Evolutionary conservation across 1,139 yeast species (phyloP).

Genomic region (Taiozyma onychis): DNA sequence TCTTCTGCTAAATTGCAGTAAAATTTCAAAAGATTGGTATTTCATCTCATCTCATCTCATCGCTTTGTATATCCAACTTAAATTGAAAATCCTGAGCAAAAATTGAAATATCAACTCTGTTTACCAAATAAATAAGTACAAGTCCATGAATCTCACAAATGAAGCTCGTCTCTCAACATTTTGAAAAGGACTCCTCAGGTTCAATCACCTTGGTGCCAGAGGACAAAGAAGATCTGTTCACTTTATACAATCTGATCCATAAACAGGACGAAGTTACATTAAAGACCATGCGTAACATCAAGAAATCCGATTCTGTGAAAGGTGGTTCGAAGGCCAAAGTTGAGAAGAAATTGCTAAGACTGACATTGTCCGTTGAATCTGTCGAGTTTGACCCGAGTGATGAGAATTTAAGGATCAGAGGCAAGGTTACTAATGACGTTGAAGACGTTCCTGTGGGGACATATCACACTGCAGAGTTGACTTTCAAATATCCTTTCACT

Average conservation of each 20-base stretch:
- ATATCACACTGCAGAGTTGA: slow-evolving; percentile 82
- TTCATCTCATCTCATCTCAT: background rate
- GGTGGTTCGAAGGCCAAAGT: slow-evolving; percentile 33
- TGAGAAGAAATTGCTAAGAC: slow-evolving; percentile 52
- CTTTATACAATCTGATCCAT: slow-evolving; percentile 71
- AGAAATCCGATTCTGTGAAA: slow-evolving; percentile 30
- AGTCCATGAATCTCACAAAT: slow-evolving; percentile 23
- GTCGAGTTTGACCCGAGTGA: slow-evolving; percentile 78
- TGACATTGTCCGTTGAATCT: slow-evolving; percentile 57
- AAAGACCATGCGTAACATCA: slow-evolving; percentile 62
- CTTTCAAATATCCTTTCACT: slow-evolving; percentile 62
- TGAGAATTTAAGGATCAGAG: slow-evolving; percentile 72
- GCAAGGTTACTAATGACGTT: slow-evolving; percentile 66
- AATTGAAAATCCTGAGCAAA: no score
- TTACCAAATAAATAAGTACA: no score
- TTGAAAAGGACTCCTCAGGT: slow-evolving; percentile 64
- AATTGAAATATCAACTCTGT: no score
- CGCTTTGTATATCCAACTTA: no score
- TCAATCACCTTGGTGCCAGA: slow-evolving; percentile 55
- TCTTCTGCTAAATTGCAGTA: no score
- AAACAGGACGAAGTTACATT: slow-evolving; percentile 71
- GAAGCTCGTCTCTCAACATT: slow-evolving; percentile 47
- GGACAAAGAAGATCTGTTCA: slow-evolving; percentile 92
- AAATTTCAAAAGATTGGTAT: no score
- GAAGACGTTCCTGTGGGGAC: slow-evolving; percentile 82